Conservation (phyloP, 169 alveolate species). For the Eimeria maxima region DNA sequence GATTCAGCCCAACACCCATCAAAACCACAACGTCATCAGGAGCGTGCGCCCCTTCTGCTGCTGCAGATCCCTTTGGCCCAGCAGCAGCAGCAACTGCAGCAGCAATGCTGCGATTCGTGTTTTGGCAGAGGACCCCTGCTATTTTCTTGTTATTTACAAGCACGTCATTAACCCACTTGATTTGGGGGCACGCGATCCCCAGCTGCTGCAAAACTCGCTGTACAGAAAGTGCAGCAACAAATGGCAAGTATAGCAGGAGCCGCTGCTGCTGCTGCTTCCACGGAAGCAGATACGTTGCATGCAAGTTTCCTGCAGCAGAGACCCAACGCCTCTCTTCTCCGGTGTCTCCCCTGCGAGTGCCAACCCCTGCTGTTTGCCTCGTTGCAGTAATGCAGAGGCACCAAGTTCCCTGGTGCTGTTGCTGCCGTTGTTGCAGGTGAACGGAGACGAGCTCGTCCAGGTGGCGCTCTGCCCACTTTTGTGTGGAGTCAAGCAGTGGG, state of each 20-base stretch:
- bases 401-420: neutral
- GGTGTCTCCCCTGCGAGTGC: slow-evolving; percentile 84
- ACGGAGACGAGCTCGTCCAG: slow-evolving; percentile 47
- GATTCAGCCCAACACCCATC: slow-evolving; percentile 67
- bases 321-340: slow-evolving; percentile 84
- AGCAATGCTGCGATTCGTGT: neutral
- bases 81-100: too few species aligned
- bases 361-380: slow-evolving; percentile 87
- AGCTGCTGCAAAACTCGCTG: slow-evolving; percentile 83
- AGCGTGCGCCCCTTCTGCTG: neutral
- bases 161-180: slow-evolving; percentile 88
- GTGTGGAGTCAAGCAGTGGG: slow-evolving; percentile 86
- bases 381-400: slow-evolving; percentile 82
- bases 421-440: neutral
- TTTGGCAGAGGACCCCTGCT: slow-evolving; percentile 85
- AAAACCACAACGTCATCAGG: slow-evolving; percentile 20
- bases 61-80: neutral
- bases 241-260: slow-evolving; percentile 83
- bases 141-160: slow-evolving; percentile 84
- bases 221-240: slow-evolving; percentile 86
- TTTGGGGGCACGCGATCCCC: slow-evolving; percentile 77
- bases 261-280: slow-evolving; percentile 82
- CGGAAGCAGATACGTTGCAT: slow-evolving; percentile 82
- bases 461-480: slow-evolving; percentile 85
- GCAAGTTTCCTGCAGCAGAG: slow-evolving; percentile 84